These are phyloP conservation scores for Sanghuangporus baumii DNA, from an alignment of 1,284 basidiomycete species.

Conservation along the genomic window DNA sequence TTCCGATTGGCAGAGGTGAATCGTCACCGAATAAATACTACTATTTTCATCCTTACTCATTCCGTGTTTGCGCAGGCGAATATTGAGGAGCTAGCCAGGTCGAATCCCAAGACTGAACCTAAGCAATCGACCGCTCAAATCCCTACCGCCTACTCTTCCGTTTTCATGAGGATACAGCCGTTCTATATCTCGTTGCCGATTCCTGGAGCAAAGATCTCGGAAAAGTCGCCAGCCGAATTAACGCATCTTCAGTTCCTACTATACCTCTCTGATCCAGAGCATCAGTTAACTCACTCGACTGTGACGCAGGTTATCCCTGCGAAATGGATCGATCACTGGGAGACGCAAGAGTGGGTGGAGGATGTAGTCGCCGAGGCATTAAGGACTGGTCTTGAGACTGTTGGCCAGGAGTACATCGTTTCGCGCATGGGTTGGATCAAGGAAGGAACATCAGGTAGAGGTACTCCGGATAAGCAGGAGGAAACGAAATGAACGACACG, in stretches of 20 bases:
- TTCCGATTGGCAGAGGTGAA: constrained; percentile 74
- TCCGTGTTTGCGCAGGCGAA: constrained; percentile 51
- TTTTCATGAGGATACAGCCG: constrained; percentile 93
- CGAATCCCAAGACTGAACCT: constrained; percentile 36
- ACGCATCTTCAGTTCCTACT: constrained; percentile 82
- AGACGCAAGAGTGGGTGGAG: constrained; percentile 94
- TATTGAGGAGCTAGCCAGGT: constrained; percentile 71
- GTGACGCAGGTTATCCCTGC: constrained; percentile 77
- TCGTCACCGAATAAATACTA: neutral
- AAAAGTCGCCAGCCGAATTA: constrained; percentile 25
- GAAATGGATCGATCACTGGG: constrained; percentile 83
- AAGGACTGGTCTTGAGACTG: constrained; percentile 74
- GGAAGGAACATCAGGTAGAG: constrained; percentile 21
- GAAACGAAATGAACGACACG: constrained; percentile 4
- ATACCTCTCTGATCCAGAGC: constrained; percentile 75
- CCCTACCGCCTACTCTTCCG: constrained; percentile 85
- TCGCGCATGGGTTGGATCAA: constrained; percentile 72
- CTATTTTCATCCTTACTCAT: neutral
- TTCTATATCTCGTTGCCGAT: constrained; percentile 59
- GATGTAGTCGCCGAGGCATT: constrained; percentile 84
- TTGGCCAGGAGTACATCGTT: constrained; percentile 85
- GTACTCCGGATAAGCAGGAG: constrained; percentile 22
- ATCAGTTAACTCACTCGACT: constrained; percentile 71
- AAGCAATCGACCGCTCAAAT: constrained; percentile 44
- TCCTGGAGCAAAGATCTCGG: constrained; percentile 21